Base-by-base conservation (phyloP, 768 basidiomycete species). In the Amanita inopinata region DNA sequence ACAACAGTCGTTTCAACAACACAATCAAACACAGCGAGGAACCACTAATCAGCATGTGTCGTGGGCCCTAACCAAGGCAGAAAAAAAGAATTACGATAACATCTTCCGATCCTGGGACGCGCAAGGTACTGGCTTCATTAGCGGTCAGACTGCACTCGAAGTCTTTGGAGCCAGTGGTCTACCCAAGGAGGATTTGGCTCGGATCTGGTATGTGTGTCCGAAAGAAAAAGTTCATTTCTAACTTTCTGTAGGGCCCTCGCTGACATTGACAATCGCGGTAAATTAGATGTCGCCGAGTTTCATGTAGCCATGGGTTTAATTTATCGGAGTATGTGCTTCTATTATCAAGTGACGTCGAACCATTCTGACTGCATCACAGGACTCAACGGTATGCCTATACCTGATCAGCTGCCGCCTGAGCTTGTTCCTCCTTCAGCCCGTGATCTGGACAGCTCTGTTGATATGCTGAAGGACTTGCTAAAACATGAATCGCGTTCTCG, bases 291-390 rank as follows among this genome's bases (percentile, higher is more conserved):
- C 19, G 84, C 88, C 10, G 96, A 98, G 58, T 99, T 99, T 59
- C 91, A 98, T 57, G 87, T 97, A 46, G 96, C 96, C 0, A 99
- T 99, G 94, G 91, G 88, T 40, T 68, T 98, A 42, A 98, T 99
- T 55, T 97, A 92, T 63, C 81, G 96, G 56, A 74, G 94, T 97
- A 65, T 52, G 87, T 76, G 19, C 34, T 19, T 18, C 15, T 44
- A 41, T 12, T 17, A 3, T 35, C 9, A 20, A n/a, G n/a, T 35
- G 28, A n/a, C 12, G 8, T 28, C 10, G 20, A 3, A 28, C 12
- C n/a, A 40, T 18, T n/a, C 40, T 4, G 30, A 22, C 23, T 45
- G 23, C 30, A 40, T 38, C 44, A 0, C 52, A 98, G 93, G 78
- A 33, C 71, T 99, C 17, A 96, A 93, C 58, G 94, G 96, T 7